Evolutionary conservation across 1,284 basidiomycete genomes (phyloP), one percentile per base, ranked within the genome.

Genomic region (Moniliella sp.): DNA sequence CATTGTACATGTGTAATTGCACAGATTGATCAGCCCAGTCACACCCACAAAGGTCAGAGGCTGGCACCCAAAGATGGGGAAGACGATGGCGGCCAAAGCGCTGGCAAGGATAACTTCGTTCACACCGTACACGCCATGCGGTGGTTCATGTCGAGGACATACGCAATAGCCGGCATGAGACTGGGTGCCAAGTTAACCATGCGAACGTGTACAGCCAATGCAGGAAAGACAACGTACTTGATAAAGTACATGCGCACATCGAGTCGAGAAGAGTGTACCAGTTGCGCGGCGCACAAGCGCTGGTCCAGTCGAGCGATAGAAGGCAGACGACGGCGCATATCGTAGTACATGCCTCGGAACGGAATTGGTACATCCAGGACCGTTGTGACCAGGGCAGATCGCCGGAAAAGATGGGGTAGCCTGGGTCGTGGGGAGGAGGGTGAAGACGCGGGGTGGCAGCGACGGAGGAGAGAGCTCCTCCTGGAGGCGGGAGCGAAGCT

Each of bases 1-100:
- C 50, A 39, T 54, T 31, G 42, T 58, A 58, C 34, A 43, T 1
- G 55, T 57, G 26, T 56, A 57, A 39, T 54, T 57, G 37, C 50
- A 46, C 26, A 61, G 37, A 28, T 62, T 61, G 31, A 61, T 64
- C 23, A 65, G 46, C 73, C 79, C n/a, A n/a, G 86, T 93, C 2
- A 94, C 82, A 7, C 86, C 86, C 2, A 82, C 81, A 37, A 93
- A 86, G 30, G 80, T 79, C 1, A 93, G 66, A 0, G 86, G 86
- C 57, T 94, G 86, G 5, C 76, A 80, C 2, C 80, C 78, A 36
- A 94, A 75, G 27, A 86, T 62, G 0, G 82, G 76, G 48, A 91
- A 88, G n/a, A 84, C 68, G 51, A 83, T 78, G 0, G 83, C 78
- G 0, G 82, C 79, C 71, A 91, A 76, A 56, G 54, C 48, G 1